Percentiles rank a stretch among this genome's conserved stretches.
Conservation (phyloP, 441 rosid species). For the Erodium texanum region DNA sequence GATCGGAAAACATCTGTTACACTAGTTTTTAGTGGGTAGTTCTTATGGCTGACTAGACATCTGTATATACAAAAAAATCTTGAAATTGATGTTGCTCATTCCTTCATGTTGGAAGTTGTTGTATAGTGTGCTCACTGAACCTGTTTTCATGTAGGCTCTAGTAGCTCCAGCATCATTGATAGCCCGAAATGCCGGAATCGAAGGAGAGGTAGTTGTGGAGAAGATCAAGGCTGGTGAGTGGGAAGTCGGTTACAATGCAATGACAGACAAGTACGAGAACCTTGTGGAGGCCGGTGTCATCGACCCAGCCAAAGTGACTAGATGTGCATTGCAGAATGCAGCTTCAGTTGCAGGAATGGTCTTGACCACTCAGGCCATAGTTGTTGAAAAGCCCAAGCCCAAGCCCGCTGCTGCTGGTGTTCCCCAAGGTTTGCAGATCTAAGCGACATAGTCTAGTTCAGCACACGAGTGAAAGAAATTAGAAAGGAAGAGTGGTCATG, state of each 20-base stretch:
- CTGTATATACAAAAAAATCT: too few relatives aligned
- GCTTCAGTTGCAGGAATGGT: slow-evolving; percentile 98
- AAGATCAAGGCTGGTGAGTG: slow-evolving; percentile 61
- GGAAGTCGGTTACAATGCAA: slow-evolving; percentile 90
- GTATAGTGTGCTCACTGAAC: too few relatives aligned
- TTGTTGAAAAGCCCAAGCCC: slow-evolving; percentile 77
- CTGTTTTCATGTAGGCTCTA: slow-evolving; percentile 41
- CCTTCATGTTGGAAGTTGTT: too few relatives aligned
- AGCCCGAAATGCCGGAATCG: slow-evolving; percentile 88
- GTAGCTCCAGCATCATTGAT: slow-evolving; percentile 77
- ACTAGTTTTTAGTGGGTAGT: too few relatives aligned
- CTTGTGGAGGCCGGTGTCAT: slow-evolving; percentile 79
- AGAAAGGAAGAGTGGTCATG: too few relatives aligned
- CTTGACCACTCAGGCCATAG: slow-evolving; percentile 89
- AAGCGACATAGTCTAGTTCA: not conserved
- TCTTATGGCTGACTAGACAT: too few relatives aligned
- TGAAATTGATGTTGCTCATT: too few relatives aligned
- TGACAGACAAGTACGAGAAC: slow-evolving; percentile 80
- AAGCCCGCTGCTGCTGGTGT: slow-evolving; percentile 44
- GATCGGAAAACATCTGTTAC: too few relatives aligned
- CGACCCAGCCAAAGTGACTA: slow-evolving; percentile 88
- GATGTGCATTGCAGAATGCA: slow-evolving; percentile 87
- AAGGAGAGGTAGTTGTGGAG: slow-evolving; percentile 90
- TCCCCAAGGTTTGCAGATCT: not conserved
- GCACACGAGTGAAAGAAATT: too few relatives aligned